A percentile compares a stretch with the other conserved stretches of the same genome.
These are phyloP conservation scores for Harringtonia aguacate DNA, from an alignment of 2,329 filamentous ascomycete species.

Conservation along the genomic window DNA sequence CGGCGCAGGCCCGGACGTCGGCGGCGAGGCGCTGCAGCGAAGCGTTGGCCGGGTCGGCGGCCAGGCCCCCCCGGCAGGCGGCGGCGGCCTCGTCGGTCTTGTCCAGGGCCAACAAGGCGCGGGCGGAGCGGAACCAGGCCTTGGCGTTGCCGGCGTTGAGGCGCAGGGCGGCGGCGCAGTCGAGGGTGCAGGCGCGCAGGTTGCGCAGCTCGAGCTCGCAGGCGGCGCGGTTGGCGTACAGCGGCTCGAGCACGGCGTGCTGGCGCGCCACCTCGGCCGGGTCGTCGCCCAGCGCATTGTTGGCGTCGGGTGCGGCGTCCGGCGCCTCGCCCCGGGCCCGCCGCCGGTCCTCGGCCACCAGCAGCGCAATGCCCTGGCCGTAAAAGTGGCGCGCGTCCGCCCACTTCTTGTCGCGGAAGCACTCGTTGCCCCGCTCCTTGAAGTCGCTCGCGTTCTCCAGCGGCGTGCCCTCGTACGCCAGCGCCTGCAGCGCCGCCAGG, in stretches of 20 bases:
- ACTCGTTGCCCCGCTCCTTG: slow-evolving; percentile 87
- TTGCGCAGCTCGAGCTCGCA: slow-evolving; percentile 85
- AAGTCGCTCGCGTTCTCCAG: slow-evolving; percentile 75
- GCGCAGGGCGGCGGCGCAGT: slow-evolving; percentile 69
- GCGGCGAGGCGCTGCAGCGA: slow-evolving; percentile 51
- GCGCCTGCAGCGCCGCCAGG: slow-evolving; percentile 76
- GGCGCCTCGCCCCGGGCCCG: slow-evolving; percentile 27
- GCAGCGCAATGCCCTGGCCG: slow-evolving; percentile 66
- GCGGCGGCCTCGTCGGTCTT: slow-evolving; percentile 73
- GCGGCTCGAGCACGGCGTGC: slow-evolving; percentile 57
- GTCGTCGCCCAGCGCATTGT: slow-evolving; percentile 15
- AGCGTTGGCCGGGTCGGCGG: slow-evolving; percentile 58
- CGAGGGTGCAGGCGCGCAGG: slow-evolving; percentile 74
- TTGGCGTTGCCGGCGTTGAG: slow-evolving; percentile 78
- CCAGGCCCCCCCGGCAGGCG: slow-evolving; percentile 62
- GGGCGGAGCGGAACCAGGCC: slow-evolving; percentile 77
- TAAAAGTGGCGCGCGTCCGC: slow-evolving; percentile 86
- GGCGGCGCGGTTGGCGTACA: slow-evolving; percentile 78
- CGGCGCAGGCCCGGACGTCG: slow-evolving; percentile 43
- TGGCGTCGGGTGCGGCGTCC: slow-evolving; percentile 4
- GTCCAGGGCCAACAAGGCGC: slow-evolving; percentile 67
- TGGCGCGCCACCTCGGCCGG: slow-evolving; percentile 52
- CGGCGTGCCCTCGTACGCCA: slow-evolving; percentile 87
- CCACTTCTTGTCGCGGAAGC: slow-evolving; percentile 63
- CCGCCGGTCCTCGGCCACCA: slow-evolving; percentile 52